Conservation (phyloP, 305 asterid species). For the Lippia alba region DNA sequence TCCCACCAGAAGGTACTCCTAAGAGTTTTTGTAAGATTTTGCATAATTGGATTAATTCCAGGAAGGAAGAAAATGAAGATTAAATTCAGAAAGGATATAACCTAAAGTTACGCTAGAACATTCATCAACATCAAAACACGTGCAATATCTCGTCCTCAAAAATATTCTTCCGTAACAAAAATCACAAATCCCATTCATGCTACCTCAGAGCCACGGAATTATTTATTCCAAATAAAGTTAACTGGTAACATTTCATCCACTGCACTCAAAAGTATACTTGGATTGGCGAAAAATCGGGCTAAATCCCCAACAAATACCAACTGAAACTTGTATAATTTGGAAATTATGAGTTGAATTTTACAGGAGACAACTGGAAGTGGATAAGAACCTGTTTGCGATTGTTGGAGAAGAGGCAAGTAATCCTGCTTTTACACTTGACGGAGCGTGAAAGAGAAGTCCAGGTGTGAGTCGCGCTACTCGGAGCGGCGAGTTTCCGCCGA, state of each 20-base stretch:
- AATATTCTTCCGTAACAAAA: constrained; percentile 6
- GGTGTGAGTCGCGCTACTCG: constrained; percentile 33
- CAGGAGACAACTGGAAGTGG: constrained; percentile 1
- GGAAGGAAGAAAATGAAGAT: constrained; percentile 1
- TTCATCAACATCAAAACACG: constrained; percentile 5
- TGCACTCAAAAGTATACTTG: constrained; percentile 5
- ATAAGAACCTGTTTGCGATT: constrained; percentile 69
- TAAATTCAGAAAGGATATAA: constrained; percentile 4
- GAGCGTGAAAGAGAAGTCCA: constrained; percentile 53
- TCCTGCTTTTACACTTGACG: constrained; percentile 55
- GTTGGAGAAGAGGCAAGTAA: constrained; percentile 74
- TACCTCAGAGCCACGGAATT: not conserved
- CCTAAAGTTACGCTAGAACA: constrained; percentile 3
- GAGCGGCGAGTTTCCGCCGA: constrained; percentile 24
- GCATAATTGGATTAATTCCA: not conserved
- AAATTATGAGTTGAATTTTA: not conserved
- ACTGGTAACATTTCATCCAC: not conserved
- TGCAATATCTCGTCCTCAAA: not conserved
- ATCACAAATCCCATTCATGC: not conserved
- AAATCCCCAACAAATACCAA: not conserved
- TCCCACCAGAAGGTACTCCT: constrained; percentile 18
- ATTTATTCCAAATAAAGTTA: not conserved
- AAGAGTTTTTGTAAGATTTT: constrained; percentile 1
- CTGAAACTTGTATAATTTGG: not conserved
- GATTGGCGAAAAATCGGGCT: not conserved